phyloP scores from a whole-genome alignment of 352 stramenopile genomes.

The Phytophthora fragariae region DNA sequence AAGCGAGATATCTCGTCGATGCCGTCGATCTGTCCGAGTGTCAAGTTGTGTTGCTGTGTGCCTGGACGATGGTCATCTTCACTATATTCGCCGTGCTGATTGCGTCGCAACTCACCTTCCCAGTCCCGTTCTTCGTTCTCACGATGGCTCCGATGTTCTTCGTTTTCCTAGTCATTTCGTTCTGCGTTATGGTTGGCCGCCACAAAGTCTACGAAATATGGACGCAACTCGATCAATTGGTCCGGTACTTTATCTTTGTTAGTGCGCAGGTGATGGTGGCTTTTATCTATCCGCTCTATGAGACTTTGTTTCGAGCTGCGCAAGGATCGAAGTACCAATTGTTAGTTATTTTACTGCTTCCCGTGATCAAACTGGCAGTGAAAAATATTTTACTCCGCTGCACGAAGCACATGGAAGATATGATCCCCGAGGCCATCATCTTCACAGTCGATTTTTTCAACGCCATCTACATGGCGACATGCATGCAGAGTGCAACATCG shows the following conservation, averaged over 20 bases:
- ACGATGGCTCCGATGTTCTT: constrained; percentile 13
- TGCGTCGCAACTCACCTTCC: constrained; percentile 9
- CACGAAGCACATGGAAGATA: constrained; percentile 22
- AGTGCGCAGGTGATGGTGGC: constrained; percentile 11
- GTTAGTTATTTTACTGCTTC: constrained; percentile 15
- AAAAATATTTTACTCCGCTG: constrained; percentile 20
- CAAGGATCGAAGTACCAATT: constrained; percentile 11
- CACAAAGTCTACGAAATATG: constrained; percentile 1
- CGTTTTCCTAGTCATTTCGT: constrained; percentile 3
- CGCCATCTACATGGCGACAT: constrained; percentile 23
- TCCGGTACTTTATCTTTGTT: constrained; percentile 15
- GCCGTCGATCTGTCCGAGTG: neutral
- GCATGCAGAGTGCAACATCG: constrained; percentile 23
- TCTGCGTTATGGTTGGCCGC: constrained; percentile 7
- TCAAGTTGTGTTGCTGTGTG: neutral
- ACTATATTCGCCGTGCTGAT: neutral
- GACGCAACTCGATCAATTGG: constrained; percentile 3
- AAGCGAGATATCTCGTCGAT: constrained; percentile 5
- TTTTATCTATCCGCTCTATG: constrained; percentile 22
- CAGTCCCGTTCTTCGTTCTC: constrained; percentile 17
- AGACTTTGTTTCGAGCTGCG: constrained; percentile 8
- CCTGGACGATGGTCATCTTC: constrained; percentile 4
- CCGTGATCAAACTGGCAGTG: constrained; percentile 37
- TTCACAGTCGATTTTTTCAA: constrained; percentile 38
- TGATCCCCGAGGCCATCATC: constrained; percentile 26